Percentiles rank a stretch among this genome's conserved stretches.
Evolutionary conservation across 345 rosid species (phyloP).

Genomic region (Citrus australasica): DNA sequence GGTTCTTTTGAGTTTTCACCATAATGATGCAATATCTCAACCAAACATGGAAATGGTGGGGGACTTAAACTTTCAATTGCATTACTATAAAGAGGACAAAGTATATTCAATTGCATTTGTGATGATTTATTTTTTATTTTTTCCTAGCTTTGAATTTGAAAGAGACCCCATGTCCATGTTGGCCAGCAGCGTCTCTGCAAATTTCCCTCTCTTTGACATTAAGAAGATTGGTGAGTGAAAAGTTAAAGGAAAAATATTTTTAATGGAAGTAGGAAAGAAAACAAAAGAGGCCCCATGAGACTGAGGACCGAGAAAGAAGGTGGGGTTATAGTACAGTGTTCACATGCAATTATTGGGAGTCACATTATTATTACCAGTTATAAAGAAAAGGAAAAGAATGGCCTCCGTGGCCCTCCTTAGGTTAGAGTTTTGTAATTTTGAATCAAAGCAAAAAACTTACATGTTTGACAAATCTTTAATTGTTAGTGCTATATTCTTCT

Average conservation of each 20-base stretch:
- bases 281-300: conserved; percentile 3
- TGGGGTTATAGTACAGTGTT: background rate
- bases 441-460: background rate
- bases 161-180: background rate
- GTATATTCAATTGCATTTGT: background rate
- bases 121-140: background rate
- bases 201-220: conserved; percentile 2
- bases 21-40: background rate
- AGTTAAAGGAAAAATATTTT: background rate
- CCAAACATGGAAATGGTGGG: conserved; percentile 2
- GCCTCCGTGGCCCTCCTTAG: background rate
- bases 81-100: background rate
- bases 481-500: background rate
- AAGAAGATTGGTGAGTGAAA: background rate
- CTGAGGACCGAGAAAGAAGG: background rate
- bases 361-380: background rate
- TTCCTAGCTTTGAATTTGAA: background rate
- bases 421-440: background rate
- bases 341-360: conserved; percentile 9
- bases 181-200: background rate
- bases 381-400: background rate
- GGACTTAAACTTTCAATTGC: too few relatives aligned
- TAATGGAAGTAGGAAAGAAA: background rate
- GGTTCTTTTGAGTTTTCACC: background rate
- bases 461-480: background rate